Evolutionary conservation across 805 yeast species (phyloP).

Genomic region (Candida ovalis): DNA sequence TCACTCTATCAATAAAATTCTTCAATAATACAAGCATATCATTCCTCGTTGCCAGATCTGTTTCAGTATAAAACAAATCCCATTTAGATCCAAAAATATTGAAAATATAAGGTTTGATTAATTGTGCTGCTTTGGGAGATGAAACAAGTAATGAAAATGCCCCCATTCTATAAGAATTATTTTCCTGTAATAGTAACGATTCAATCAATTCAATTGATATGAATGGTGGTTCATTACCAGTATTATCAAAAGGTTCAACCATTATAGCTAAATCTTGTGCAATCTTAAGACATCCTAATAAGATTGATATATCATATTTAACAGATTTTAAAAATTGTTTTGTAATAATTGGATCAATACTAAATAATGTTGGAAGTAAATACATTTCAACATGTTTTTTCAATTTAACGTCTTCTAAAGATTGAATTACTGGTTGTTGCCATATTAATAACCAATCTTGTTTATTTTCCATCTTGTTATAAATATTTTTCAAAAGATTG

Average conservation of each 20-base stretch:
- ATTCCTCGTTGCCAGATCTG: constrained; percentile 64
- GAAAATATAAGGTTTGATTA: constrained; percentile 45
- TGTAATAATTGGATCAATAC: constrained; percentile 40
- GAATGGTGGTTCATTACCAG: constrained; percentile 19
- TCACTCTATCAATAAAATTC: constrained; percentile 57
- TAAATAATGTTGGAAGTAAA: constrained; percentile 61
- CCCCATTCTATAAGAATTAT: constrained; percentile 40
- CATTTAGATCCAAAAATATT: constrained; percentile 41
- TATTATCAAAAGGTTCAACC: constrained; percentile 44
- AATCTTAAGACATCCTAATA: constrained; percentile 54
- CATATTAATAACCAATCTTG: constrained; percentile 49
- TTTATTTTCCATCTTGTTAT: constrained; percentile 14
- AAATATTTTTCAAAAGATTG: constrained; percentile 35
- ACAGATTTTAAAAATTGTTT: constrained; percentile 25
- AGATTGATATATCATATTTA: constrained; percentile 32
- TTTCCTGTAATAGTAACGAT: constrained; percentile 43
- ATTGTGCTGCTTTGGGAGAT: constrained; percentile 58
- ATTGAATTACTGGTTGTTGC: constrained; percentile 37
- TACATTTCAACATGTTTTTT: constrained; percentile 53
- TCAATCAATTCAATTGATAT: constrained; percentile 29
- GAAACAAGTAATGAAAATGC: constrained; percentile 59
- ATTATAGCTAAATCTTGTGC: constrained; percentile 58
- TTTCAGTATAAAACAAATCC: constrained; percentile 56
- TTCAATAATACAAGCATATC: constrained; percentile 59
- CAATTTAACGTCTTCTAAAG: constrained; percentile 31